These are phyloP conservation scores for Lindgomyces ingoldianus DNA, from an alignment of 495 filamentous ascomycete genomes.

Conservation along the genomic window DNA sequence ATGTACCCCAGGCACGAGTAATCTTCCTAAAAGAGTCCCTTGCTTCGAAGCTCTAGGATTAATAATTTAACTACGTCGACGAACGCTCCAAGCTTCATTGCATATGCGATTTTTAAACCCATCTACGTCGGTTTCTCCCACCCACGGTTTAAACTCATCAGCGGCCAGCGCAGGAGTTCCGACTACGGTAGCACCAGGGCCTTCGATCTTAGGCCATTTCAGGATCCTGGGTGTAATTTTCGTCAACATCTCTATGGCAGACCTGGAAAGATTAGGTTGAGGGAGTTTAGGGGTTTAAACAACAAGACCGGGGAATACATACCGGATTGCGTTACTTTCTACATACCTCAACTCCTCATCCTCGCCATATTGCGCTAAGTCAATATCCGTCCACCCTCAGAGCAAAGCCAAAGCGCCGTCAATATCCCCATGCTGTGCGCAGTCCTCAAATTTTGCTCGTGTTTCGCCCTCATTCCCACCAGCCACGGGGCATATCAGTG, in stretches of 20 bases:
- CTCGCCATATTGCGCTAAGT: constrained; percentile 54
- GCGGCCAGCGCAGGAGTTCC: constrained; percentile 29
- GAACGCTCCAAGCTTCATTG: constrained; percentile 62
- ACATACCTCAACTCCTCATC: constrained; percentile 51
- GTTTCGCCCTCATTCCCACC: constrained; percentile 59
- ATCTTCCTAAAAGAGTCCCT: constrained; percentile 58
- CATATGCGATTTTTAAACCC: constrained; percentile 59
- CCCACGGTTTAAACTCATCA: constrained; percentile 28
- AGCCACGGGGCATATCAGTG: constrained; percentile 54
- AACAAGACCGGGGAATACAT: neutral
- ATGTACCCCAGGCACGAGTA: constrained; percentile 53
- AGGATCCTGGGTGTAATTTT: constrained; percentile 10
- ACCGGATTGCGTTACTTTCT: constrained; percentile 18
- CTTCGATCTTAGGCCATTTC: constrained; percentile 37
- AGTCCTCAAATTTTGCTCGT: constrained; percentile 54
- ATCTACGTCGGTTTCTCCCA: constrained; percentile 30
- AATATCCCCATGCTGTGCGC: constrained; percentile 51
- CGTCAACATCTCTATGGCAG: constrained; percentile 27
- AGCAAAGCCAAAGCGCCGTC: constrained; percentile 61
- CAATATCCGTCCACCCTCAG: constrained; percentile 61
- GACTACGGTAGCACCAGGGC: constrained; percentile 10
- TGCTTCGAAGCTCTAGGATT: constrained; percentile 58
- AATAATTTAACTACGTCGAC: constrained; percentile 63
- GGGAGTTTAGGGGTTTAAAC: neutral
- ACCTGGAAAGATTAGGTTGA: neutral